phyloP scores from a whole-genome alignment of 768 basidiomycete species.

The Mycena latifolia region DNA sequence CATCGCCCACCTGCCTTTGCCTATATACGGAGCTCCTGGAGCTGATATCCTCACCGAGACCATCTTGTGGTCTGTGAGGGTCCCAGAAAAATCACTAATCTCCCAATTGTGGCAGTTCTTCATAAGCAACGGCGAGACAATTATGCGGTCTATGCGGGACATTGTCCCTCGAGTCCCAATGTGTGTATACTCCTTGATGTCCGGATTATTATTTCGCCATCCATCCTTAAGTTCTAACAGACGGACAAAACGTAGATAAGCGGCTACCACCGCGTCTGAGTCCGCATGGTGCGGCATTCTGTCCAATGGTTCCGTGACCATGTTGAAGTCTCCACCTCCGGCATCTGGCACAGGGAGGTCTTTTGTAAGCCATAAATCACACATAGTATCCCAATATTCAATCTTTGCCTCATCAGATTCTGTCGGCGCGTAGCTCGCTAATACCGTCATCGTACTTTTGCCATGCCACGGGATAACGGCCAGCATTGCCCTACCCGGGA shows the following conservation, averaged over 20 bases:
- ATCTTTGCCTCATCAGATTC: constrained; percentile 5
- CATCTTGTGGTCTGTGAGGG: constrained; percentile 29
- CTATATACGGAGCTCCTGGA: constrained; percentile 26
- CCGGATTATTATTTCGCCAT: not conserved
- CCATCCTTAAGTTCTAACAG: not conserved
- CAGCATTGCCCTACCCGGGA: constrained; percentile 17
- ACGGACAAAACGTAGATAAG: not conserved
- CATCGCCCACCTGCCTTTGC: constrained; percentile 28
- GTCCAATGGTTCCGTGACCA: constrained; percentile 25
- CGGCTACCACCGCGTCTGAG: not conserved
- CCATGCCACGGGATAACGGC: constrained; percentile 10
- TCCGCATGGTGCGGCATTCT: not conserved
- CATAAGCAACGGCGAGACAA: not conserved
- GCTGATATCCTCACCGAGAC: constrained; percentile 23
- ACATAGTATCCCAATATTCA: constrained; percentile 33
- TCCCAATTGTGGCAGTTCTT: constrained; percentile 21
- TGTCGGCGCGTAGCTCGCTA: constrained; percentile 41
- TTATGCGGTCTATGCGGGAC: constrained; percentile 31
- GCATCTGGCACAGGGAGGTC: constrained; percentile 14
- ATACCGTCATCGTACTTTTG: constrained; percentile 15
- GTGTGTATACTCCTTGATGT: not conserved
- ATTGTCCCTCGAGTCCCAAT: not conserved
- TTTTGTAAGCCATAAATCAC: not conserved
- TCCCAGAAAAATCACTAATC: constrained; percentile 8
- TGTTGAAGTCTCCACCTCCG: constrained; percentile 41